Conservation (phyloP, 495 filamentous ascomycete genomes). For the Penicillium psychrofluorescens region DNA sequence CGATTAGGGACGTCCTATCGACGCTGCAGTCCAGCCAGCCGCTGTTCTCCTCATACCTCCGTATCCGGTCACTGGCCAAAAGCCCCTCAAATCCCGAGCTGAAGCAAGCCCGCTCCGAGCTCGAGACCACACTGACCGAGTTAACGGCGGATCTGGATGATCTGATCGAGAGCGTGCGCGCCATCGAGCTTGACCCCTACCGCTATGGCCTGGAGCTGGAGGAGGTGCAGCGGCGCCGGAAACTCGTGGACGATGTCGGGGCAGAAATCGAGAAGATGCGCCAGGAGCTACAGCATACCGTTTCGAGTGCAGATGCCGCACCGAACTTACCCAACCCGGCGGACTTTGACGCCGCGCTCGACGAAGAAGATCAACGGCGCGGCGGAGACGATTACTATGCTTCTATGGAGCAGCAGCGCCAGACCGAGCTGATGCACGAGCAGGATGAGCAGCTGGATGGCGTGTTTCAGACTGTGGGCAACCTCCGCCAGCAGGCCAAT, state of each 20-base stretch:
- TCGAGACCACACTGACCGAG: constrained; percentile 66
- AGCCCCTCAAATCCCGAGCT: constrained; percentile 75
- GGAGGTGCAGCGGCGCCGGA: constrained; percentile 73
- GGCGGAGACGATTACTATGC: constrained; percentile 63
- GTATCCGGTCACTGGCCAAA: constrained; percentile 79
- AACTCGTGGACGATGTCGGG: constrained; percentile 83
- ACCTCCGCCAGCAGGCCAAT: constrained; percentile 79
- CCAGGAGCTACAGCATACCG: constrained; percentile 61
- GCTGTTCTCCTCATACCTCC: constrained; percentile 90
- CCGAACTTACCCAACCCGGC: constrained; percentile 60
- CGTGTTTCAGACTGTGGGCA: constrained; percentile 88
- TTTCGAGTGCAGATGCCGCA: constrained; percentile 21
- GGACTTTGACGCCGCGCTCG: constrained; percentile 49
- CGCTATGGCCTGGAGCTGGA: constrained; percentile 78
- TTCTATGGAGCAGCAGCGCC: constrained; percentile 88
- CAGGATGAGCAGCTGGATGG: constrained; percentile 90
- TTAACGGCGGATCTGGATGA: constrained; percentile 83
- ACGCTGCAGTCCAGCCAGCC: constrained; percentile 72
- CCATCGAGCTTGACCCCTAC: constrained; percentile 83
- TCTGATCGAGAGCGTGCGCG: constrained; percentile 79
- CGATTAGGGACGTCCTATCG: constrained; percentile 69
- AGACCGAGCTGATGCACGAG: constrained; percentile 85
- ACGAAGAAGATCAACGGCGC: constrained; percentile 18
- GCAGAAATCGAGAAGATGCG: constrained; percentile 83
- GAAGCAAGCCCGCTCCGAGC: constrained; percentile 71